Evolutionary conservation across 2,329 filamentous ascomycete genomes (phyloP), one percentile per base, ranked within the genome.

Genomic region (Ophiostoma fasciatum): DNA sequence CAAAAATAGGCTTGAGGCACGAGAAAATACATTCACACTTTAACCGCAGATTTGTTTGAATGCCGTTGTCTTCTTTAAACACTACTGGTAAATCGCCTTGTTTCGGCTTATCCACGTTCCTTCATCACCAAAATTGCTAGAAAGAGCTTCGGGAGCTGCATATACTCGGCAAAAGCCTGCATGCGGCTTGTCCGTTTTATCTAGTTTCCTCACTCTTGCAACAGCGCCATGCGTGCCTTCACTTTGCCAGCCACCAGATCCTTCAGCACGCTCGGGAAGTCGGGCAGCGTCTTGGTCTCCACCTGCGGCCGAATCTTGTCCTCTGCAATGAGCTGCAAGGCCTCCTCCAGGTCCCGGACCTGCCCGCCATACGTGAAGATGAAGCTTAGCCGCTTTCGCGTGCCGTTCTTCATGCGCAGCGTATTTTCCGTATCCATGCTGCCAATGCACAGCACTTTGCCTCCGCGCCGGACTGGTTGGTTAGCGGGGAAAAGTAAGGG

Each of bases 391-490:
- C 34, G 34, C 34, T 36, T 36, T 21, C 34, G 34, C 22, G 34
- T 36, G 28, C 34, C 34, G 14, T 17, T 18, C 34, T 36, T 36
- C 34, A 36, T 36, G 28, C 31, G 34, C 14, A 36, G 19, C 13
- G 34, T 36, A 28, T 36, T 36, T 15, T 36, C 34, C 15, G 34
- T 36, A 28, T 36, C 34, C 28, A 36, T 21, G 17, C 34, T 36
- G 34, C 34, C 34, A 19, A 36, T 31, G 28, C 34, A 36, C 28
- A 36, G 18, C 21, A 36, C 21, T 28, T 31, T 31, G 21, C 34
- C 34, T 15, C 34, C 34, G 13, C 34, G 34, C 12, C 34, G 34
- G 11, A 36, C 21, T 22, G 21, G 21, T 10, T 22, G 21, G 21
- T 22, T 22, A 22, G 21, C 21, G 6, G 21, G 10, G 21, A 22